Evolutionary conservation across 164 flowering plant genomes (phyloP).

Genomic region (Dillenia suffruticosa): DNA sequence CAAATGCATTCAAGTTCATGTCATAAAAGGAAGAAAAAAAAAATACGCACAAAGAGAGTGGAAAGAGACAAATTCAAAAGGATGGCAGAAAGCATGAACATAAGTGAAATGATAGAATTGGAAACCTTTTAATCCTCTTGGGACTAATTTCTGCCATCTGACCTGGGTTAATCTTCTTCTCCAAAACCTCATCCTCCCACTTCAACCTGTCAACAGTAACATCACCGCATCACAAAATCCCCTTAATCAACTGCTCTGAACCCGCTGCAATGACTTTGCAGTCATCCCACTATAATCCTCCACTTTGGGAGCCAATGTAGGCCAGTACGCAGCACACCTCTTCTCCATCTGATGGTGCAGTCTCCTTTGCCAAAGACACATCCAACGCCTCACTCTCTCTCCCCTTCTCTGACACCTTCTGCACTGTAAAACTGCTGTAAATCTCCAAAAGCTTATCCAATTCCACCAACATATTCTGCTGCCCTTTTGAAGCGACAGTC

Average conservation of each 20-base stretch:
- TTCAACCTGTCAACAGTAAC: slow-evolving; percentile 81
- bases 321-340: slow-evolving; percentile 57
- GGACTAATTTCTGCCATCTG: slow-evolving; percentile 44
- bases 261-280: slow-evolving; percentile 76
- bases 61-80: neutral
- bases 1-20: neutral
- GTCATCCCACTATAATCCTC: slow-evolving; percentile 80
- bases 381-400: slow-evolving; percentile 18
- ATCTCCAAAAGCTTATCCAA: slow-evolving; percentile 38
- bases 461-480: slow-evolving; percentile 34
- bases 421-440: slow-evolving; percentile 40
- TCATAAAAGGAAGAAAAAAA: neutral
- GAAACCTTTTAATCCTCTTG: slow-evolving; percentile 62
- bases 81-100: too few relatives aligned
- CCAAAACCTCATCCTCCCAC: slow-evolving; percentile 70
- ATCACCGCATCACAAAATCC: slow-evolving; percentile 96
- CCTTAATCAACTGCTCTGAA: slow-evolving; percentile 72
- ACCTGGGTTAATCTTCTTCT: slow-evolving; percentile 42
- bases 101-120: too few relatives aligned
- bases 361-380: slow-evolving; percentile 30
- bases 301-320: slow-evolving; percentile 84
- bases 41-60: neutral
- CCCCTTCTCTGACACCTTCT: slow-evolving; percentile 28
- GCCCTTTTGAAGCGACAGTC: slow-evolving; percentile 57
- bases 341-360: slow-evolving; percentile 52